Conservation (phyloP, 2,329 filamentous ascomycete genomes). For the Coniochaeta ligniaria region DNA sequence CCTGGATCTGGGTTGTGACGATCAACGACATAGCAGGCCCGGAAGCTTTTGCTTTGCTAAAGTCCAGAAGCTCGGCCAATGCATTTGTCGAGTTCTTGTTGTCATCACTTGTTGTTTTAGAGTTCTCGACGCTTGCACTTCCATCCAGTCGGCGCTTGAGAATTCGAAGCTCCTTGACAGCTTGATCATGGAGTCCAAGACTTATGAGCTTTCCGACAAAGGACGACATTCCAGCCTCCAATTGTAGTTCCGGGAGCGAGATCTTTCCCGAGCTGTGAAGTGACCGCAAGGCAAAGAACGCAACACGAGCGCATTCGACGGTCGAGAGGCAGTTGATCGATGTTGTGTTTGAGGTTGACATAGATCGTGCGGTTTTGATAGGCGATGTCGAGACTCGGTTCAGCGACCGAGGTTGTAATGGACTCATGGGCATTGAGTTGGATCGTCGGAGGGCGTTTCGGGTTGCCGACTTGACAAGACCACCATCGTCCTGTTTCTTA, state of each 20-base stretch:
- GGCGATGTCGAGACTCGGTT: conserved; percentile 54
- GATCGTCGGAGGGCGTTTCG: conserved; percentile 44
- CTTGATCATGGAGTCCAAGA: conserved; percentile 59
- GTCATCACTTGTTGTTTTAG: conserved; percentile 25
- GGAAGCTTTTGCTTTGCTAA: conserved; percentile 36
- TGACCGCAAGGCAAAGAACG: conserved; percentile 57
- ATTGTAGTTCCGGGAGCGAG: conserved; percentile 54
- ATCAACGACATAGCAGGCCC: conserved; percentile 44
- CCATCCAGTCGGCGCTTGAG: conserved; percentile 57
- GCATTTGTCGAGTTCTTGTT: conserved; percentile 31
- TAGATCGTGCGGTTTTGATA: conserved; percentile 25
- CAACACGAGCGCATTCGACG: conserved; percentile 62
- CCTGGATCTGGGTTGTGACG: conserved; percentile 58
- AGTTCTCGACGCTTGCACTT: conserved; percentile 12
- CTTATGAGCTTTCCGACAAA: conserved; percentile 59
- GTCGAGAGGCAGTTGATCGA: conserved; percentile 44
- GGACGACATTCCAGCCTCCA: conserved; percentile 68
- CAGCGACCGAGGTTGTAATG: conserved; percentile 52
- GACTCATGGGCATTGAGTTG: conserved; percentile 50
- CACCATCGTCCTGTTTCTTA: conserved; percentile 25
- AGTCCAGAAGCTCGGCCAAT: conserved; percentile 56
- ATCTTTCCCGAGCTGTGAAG: conserved; percentile 47
- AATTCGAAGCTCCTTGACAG: conserved; percentile 59
- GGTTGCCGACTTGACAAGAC: conserved; percentile 26
- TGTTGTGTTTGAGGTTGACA: conserved; percentile 10